Evolutionary conservation across 305 asterid genomes (phyloP).

Genomic region (Fraxinus floribunda): DNA sequence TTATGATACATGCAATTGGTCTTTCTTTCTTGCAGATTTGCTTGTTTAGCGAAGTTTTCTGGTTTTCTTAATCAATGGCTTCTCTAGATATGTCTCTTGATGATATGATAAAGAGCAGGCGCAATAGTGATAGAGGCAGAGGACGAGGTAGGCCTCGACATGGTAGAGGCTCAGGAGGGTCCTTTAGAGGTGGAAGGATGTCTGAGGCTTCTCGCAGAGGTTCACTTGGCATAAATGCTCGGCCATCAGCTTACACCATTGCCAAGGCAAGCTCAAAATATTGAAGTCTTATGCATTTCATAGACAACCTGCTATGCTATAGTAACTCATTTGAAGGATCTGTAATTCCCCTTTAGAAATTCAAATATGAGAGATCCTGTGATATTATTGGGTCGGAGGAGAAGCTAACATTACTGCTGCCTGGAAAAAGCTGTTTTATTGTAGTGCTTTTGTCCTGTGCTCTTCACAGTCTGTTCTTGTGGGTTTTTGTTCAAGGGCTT

Average conservation of each 20-base stretch:
- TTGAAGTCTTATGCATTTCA: slow-evolving; percentile 40
- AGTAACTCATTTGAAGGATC: slow-evolving; percentile 42
- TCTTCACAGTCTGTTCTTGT: slow-evolving; percentile 34
- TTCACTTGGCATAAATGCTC: slow-evolving; percentile 77
- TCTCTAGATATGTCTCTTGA: slow-evolving; percentile 88
- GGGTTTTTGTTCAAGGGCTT: slow-evolving; percentile 35
- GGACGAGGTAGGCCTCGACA: slow-evolving; percentile 69
- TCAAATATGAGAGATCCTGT: slow-evolving; percentile 40
- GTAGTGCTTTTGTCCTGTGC: slow-evolving; percentile 37
- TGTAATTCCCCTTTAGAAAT: slow-evolving; percentile 44
- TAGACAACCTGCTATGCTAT: slow-evolving; percentile 53
- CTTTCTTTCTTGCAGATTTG: not conserved
- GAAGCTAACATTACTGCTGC: slow-evolving; percentile 36
- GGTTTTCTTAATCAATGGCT: slow-evolving; percentile 49
- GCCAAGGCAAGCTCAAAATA: slow-evolving; percentile 97
- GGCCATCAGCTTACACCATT: slow-evolving; percentile 66
- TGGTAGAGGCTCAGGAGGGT: slow-evolving; percentile 73
- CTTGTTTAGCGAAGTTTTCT: not conserved
- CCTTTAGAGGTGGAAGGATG: slow-evolving; percentile 80
- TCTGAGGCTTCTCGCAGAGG: slow-evolving; percentile 68
- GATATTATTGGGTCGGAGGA: slow-evolving; percentile 31
- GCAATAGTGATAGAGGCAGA: slow-evolving; percentile 53
- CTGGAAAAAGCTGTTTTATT: slow-evolving; percentile 34
- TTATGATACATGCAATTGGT: not conserved
- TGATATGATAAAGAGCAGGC: slow-evolving; percentile 84